Percentiles rank a stretch among this genome's conserved stretches.
Conservation (phyloP, 768 basidiomycete species). For the Dacryopinax primogenitus region DNA sequence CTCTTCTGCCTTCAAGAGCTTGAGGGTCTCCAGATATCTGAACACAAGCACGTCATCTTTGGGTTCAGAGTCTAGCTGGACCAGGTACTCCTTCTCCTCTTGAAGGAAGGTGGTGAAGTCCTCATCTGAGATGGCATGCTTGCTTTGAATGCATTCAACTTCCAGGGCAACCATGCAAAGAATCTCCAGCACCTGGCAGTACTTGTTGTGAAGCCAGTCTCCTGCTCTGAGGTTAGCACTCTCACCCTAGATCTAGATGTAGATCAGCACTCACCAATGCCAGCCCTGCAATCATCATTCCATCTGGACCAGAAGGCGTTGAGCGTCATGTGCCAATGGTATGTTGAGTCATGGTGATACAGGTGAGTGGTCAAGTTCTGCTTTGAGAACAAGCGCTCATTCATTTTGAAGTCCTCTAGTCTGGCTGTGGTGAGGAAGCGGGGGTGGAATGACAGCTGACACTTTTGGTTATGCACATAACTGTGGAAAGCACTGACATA, state of each 20-base stretch:
- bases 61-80: neutral
- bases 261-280: neutral
- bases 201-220: slow-evolving; percentile 21
- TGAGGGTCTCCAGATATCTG: neutral
- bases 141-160: neutral
- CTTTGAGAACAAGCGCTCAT: slow-evolving; percentile 23
- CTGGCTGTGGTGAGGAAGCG: slow-evolving; percentile 21
- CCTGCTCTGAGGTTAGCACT: slow-evolving; percentile 6
- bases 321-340: slow-evolving; percentile 12
- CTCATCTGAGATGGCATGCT: neutral
- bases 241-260: neutral
- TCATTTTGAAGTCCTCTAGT: slow-evolving; percentile 23
- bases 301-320: neutral
- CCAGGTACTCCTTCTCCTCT: neutral
- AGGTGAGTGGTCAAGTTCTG: slow-evolving; percentile 26
- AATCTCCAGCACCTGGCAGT: slow-evolving; percentile 22
- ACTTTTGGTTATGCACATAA: slow-evolving; percentile 23
- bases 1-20: neutral
- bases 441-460: slow-evolving; percentile 25
- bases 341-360: slow-evolving; percentile 19
- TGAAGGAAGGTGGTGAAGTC: neutral
- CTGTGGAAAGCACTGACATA: slow-evolving; percentile 25
- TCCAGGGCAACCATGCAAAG: neutral
- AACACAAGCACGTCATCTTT: neutral
- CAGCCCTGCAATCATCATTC: neutral